Evolutionary conservation across 768 basidiomycete species (phyloP).

Genomic region (Mycena capillaripes): DNA sequence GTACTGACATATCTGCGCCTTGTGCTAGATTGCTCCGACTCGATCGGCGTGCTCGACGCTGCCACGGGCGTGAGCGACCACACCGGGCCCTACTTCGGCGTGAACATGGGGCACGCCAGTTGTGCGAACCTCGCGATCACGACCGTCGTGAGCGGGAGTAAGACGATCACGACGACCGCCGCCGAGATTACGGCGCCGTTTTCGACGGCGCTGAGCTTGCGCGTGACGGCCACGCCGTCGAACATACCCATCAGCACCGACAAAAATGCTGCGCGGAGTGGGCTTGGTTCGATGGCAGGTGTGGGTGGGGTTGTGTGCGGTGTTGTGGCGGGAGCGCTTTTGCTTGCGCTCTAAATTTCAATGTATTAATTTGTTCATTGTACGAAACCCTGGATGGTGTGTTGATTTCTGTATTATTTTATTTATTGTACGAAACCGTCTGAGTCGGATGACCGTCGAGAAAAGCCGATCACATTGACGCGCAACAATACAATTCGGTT

Average conservation of each 20-base stretch:
- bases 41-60: slow-evolving; percentile 10
- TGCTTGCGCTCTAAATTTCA: neutral
- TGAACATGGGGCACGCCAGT: slow-evolving; percentile 9
- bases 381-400: too few species aligned
- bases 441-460: too few species aligned
- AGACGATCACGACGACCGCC: neutral
- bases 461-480: too few species aligned
- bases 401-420: too few species aligned
- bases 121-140: slow-evolving; percentile 18
- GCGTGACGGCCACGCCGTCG: slow-evolving; percentile 22
- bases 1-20: neutral
- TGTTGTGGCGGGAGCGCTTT: neutral
- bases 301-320: neutral
- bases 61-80: slow-evolving; percentile 10
- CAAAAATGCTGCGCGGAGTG: neutral
- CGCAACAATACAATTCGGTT: too few species aligned
- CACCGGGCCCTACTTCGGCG: slow-evolving; percentile 20
- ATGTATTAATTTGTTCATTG: too few species aligned
- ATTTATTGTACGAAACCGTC: too few species aligned
- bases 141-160: slow-evolving; percentile 6
- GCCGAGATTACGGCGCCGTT: slow-evolving; percentile 6
- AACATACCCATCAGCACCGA: slow-evolving; percentile 11
- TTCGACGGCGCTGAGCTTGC: slow-evolving; percentile 13
- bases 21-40: slow-evolving; percentile 14
- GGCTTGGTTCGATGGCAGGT: neutral